These are phyloP conservation scores for Thyridium curvatum DNA, from an alignment of 2,329 filamentous ascomycete genomes.

Conservation along the genomic window DNA sequence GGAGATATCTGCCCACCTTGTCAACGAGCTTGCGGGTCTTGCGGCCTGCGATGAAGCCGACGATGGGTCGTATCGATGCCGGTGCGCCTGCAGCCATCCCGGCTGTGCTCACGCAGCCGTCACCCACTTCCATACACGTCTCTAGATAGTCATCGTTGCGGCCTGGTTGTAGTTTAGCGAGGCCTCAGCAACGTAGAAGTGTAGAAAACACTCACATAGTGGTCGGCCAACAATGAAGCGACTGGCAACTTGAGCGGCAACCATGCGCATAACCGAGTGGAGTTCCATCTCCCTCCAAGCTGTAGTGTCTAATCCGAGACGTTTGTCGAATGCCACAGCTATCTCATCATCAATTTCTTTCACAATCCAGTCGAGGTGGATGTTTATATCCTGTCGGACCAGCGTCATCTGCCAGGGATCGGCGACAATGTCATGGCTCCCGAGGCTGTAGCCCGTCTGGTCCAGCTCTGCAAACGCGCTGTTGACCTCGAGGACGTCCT, in stretches of 20 bases:
- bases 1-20: slow-evolving; percentile 18
- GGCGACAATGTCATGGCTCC: slow-evolving; percentile 21
- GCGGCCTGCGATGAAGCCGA: slow-evolving; percentile 18
- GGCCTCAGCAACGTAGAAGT: not conserved
- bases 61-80: slow-evolving; percentile 19
- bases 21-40: slow-evolving; percentile 12
- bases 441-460: slow-evolving; percentile 28
- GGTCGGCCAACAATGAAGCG: slow-evolving; percentile 23
- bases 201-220: slow-evolving; percentile 17
- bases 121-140: slow-evolving; percentile 18
- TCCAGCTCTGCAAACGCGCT: slow-evolving; percentile 31
- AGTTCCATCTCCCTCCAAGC: slow-evolving; percentile 27
- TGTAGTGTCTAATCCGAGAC: slow-evolving; percentile 23
- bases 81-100: slow-evolving; percentile 23
- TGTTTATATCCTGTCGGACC: slow-evolving; percentile 28
- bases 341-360: slow-evolving; percentile 27
- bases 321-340: slow-evolving; percentile 22
- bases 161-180: slow-evolving; percentile 11
- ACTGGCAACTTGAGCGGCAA: slow-evolving; percentile 22
- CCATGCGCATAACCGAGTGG: slow-evolving; percentile 13
- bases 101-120: slow-evolving; percentile 23
- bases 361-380: slow-evolving; percentile 23
- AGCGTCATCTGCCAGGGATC: slow-evolving; percentile 28
- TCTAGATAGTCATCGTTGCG: slow-evolving; percentile 26
- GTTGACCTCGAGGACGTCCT: slow-evolving; percentile 22